A percentile compares a stretch with the other conserved stretches of the same genome.
Conservation (phyloP, 441 rosid genomes). For the Capsella rubella region DNA sequence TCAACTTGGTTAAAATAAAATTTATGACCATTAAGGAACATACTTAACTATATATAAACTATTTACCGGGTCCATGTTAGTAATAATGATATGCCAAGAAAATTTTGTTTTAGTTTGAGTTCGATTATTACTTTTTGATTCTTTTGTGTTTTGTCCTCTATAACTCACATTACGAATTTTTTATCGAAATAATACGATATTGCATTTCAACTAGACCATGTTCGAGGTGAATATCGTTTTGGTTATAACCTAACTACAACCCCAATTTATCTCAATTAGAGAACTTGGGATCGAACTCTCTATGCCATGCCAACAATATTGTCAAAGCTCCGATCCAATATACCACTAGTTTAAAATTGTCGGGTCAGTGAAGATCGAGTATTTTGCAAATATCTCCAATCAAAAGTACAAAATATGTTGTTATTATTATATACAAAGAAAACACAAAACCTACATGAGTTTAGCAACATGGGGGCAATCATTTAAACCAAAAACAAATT, state of each 20-base stretch:
- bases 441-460: slow-evolving; percentile 33
- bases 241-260: neutral
- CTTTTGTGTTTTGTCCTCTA: neutral
- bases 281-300: slow-evolving; percentile 1
- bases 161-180: neutral
- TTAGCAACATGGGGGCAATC: slow-evolving; percentile 24
- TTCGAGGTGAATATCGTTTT: no score
- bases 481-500: slow-evolving; percentile 29
- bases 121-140: neutral
- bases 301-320: slow-evolving; percentile 1
- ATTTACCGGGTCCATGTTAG: slow-evolving; percentile 29
- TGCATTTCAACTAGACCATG: no score
- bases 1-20: slow-evolving; percentile 40
- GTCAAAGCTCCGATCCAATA: neutral
- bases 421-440: slow-evolving; percentile 37
- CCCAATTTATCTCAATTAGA: neutral
- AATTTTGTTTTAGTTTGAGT: slow-evolving; percentile 9
- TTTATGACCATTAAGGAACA: slow-evolving; percentile 29
- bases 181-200: no score
- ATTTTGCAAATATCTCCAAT: slow-evolving; percentile 3
- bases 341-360: neutral
- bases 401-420: slow-evolving; percentile 21
- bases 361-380: slow-evolving; percentile 3
- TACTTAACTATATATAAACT: slow-evolving; percentile 17
- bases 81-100: slow-evolving; percentile 22